Percentiles rank a stretch among this genome's conserved stretches.
Conservation (phyloP, 2,329 filamentous ascomycete species). For the Orbilia brochopaga region DNA sequence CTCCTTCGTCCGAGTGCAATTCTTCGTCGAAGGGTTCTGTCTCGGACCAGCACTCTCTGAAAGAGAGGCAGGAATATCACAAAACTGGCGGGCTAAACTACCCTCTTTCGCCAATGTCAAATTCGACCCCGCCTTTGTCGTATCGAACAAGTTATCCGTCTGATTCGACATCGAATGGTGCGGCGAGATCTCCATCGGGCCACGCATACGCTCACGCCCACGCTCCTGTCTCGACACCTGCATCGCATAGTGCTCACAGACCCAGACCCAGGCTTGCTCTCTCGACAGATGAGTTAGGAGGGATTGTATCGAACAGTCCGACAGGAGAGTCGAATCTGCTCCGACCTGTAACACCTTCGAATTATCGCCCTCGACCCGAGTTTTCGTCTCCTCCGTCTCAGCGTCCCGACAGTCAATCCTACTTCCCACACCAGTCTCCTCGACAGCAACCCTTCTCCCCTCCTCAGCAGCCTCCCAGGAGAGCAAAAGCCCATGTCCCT, state of each 20-base stretch:
- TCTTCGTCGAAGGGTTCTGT: constrained; percentile 44
- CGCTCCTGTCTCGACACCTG: constrained; percentile 22
- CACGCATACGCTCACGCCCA: constrained; percentile 28
- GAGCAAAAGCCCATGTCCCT: constrained; percentile 80
- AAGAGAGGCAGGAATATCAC: constrained; percentile 47
- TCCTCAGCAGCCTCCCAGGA: constrained; percentile 64
- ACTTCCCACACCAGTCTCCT: constrained; percentile 50
- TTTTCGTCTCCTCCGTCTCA: constrained; percentile 50
- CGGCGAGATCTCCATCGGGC: constrained; percentile 49
- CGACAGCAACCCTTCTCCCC: constrained; percentile 64
- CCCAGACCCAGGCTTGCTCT: constrained; percentile 23
- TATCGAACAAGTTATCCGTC: constrained; percentile 53
- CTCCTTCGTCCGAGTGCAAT: constrained; percentile 50
- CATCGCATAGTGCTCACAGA: constrained; percentile 31
- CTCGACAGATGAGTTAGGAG: constrained; percentile 46
- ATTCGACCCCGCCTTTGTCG: constrained; percentile 63
- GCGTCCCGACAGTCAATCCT: constrained; percentile 53
- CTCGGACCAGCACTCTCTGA: constrained; percentile 36
- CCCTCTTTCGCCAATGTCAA: constrained; percentile 77
- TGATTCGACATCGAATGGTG: constrained; percentile 49
- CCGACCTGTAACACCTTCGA: constrained; percentile 39
- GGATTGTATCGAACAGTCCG: constrained; percentile 46
- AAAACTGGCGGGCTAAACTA: constrained; percentile 58
- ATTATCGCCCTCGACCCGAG: constrained; percentile 42
- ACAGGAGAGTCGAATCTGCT: constrained; percentile 25